A percentile compares a stretch with the other conserved stretches of the same genome.
Conservation (phyloP, 768 basidiomycete species). For the Boletus coccyginus region DNA sequence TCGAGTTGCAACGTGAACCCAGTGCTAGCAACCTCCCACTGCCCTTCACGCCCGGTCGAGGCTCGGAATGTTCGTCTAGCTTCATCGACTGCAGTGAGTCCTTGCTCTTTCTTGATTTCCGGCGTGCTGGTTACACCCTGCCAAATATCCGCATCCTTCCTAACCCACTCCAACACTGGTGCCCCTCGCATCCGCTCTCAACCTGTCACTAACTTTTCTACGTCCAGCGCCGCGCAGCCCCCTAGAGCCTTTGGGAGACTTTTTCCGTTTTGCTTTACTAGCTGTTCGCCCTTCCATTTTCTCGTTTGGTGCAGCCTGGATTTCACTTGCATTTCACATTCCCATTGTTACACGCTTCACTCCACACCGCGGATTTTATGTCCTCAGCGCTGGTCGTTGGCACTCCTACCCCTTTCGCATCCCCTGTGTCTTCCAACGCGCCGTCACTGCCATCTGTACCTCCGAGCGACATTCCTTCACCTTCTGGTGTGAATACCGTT, state of each 20-base stretch:
- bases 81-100: slow-evolving; percentile 18
- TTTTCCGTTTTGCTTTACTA: slow-evolving; percentile 1
- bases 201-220: not conserved
- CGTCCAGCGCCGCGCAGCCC: not conserved
- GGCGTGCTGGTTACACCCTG: not conserved
- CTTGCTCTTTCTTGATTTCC: not conserved
- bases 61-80: slow-evolving; percentile 22
- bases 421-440: slow-evolving; percentile 9
- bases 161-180: not conserved
- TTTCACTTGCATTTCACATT: slow-evolving; percentile 11
- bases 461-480: slow-evolving; percentile 3
- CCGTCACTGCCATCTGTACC: slow-evolving; percentile 6
- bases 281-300: slow-evolving; percentile 5
- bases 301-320: not conserved
- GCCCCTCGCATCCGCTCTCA: not conserved
- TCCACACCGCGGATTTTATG: slow-evolving; percentile 17
- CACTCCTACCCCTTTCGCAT: slow-evolving; percentile 6
- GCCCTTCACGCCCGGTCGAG: slow-evolving; percentile 15
- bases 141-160: not conserved
- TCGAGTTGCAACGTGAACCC: slow-evolving; percentile 14
- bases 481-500: slow-evolving; percentile 11
- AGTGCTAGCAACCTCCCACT: slow-evolving; percentile 4
- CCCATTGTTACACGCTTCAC: slow-evolving; percentile 5
- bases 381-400: slow-evolving; percentile 16
- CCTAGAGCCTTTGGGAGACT: slow-evolving; percentile 1